These are phyloP conservation scores for Candida hispaniensis DNA, from an alignment of 805 yeast genomes.

Conservation along the genomic window DNA sequence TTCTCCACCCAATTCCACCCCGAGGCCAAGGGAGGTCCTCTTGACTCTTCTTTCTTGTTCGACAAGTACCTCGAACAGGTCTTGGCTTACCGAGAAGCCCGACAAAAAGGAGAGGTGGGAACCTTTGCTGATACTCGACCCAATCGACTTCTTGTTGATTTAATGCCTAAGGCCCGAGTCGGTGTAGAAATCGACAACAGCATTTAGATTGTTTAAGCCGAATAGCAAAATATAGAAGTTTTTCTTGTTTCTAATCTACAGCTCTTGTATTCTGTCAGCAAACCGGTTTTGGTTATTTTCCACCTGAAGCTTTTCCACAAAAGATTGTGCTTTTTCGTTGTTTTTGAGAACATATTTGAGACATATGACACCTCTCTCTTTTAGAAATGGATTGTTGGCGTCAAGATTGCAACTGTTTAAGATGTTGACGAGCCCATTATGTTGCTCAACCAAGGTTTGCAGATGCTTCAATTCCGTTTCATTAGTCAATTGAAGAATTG, in stretches of 20 bases:
- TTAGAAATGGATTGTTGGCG: constrained; percentile 58
- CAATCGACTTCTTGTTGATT: constrained; percentile 30
- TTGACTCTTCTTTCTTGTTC: constrained; percentile 81
- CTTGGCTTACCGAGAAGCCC: constrained; percentile 40
- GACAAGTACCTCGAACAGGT: constrained; percentile 78
- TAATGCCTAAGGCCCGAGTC: constrained; percentile 34
- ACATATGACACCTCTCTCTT: constrained; percentile 76
- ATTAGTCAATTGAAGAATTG: constrained; percentile 5
- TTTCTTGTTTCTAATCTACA: too few species aligned
- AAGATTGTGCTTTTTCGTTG: constrained; percentile 60
- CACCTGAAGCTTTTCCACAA: too few species aligned
- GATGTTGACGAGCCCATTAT: constrained; percentile 59
- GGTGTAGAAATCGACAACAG: constrained; percentile 32
- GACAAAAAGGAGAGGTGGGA: constrained; percentile 35
- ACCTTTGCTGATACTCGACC: constrained; percentile 33
- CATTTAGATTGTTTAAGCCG: constrained; percentile 9
- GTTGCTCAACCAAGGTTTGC: constrained; percentile 57
- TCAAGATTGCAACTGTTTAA: constrained; percentile 79
- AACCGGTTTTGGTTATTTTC: too few species aligned
- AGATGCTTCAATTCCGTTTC: constrained; percentile 26
- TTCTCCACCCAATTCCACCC: constrained; percentile 98
- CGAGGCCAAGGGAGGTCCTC: constrained; percentile 98
- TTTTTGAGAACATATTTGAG: constrained; percentile 53
- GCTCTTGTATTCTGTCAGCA: too few species aligned
- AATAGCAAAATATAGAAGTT: too few species aligned